Conservation (phyloP, 2,329 filamentous ascomycete genomes). For the Pyricularia sp. region DNA sequence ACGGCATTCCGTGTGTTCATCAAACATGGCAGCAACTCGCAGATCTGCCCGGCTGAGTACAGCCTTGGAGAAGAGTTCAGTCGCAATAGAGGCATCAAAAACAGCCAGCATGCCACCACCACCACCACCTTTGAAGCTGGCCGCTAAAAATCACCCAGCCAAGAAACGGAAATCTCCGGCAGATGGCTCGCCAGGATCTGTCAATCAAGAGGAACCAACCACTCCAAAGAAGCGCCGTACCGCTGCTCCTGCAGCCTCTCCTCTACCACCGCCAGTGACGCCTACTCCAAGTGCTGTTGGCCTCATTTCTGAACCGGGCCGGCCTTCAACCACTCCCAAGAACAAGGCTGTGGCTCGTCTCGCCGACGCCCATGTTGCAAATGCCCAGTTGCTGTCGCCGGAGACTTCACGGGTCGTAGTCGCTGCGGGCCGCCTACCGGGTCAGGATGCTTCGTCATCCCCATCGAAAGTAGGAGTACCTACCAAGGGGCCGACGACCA, state of each 20-base stretch:
- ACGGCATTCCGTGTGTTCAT: neutral
- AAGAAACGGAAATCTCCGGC: slow-evolving; percentile 20
- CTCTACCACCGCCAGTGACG: slow-evolving; percentile 27
- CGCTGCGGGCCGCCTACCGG: slow-evolving; percentile 35
- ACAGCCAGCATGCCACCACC: slow-evolving; percentile 10
- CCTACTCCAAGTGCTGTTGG: slow-evolving; percentile 35
- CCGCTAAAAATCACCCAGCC: neutral
- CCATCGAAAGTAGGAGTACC: slow-evolving; percentile 27
- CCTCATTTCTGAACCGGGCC: slow-evolving; percentile 20
- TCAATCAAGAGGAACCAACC: neutral
- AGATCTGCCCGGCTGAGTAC: slow-evolving; percentile 30
- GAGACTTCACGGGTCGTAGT: slow-evolving; percentile 55
- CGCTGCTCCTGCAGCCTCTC: slow-evolving; percentile 18
- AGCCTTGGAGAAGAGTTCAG: slow-evolving; percentile 9
- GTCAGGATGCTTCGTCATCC: slow-evolving; percentile 24
- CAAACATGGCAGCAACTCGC: slow-evolving; percentile 10
- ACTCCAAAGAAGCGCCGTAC: slow-evolving; percentile 18
- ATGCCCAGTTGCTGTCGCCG: slow-evolving; percentile 63
- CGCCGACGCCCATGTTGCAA: slow-evolving; percentile 54
- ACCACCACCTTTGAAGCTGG: slow-evolving; percentile 7
- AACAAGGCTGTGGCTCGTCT: slow-evolving; percentile 40
- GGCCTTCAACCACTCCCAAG: slow-evolving; percentile 25
- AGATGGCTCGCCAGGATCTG: neutral
- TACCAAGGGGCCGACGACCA: slow-evolving; percentile 39
- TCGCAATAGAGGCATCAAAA: neutral